Percentiles rank a stretch among this genome's conserved stretches.
phyloP scores from a whole-genome alignment of 306 rosid species.

The Vigna mungo region DNA sequence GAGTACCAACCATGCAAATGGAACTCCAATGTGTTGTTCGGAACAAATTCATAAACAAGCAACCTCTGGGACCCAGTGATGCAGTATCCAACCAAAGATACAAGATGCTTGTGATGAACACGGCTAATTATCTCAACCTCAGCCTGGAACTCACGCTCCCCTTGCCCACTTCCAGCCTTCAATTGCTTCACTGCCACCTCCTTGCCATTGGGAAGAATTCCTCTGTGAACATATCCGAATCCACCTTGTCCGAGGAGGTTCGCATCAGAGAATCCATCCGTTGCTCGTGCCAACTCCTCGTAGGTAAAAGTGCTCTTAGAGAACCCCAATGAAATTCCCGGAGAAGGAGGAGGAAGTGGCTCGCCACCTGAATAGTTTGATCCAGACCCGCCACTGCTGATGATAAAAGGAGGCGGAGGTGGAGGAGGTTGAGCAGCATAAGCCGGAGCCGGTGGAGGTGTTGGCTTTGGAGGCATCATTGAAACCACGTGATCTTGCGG shows the following conservation, averaged over 20 bases:
- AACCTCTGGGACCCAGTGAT: constrained; percentile 77
- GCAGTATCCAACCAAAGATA: constrained; percentile 95
- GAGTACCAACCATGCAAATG: constrained; percentile 78
- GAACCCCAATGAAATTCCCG: constrained; percentile 67
- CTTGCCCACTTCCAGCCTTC: constrained; percentile 97
- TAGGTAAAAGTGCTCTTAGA: constrained; percentile 79
- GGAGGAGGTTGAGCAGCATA: constrained; percentile 55
- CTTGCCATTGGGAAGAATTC: constrained; percentile 90
- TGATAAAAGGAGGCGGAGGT: constrained; percentile 55
- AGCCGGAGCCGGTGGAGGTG: constrained; percentile 62
- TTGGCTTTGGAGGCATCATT: constrained; percentile 63
- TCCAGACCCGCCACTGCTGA: constrained; percentile 90
- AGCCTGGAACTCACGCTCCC: constrained; percentile 96
- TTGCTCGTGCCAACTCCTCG: constrained; percentile 87
- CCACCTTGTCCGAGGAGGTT: constrained; percentile 98
- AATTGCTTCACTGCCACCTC: constrained; percentile 95
- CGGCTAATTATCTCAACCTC: constrained; percentile 98
- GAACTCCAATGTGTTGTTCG: constrained; percentile 87
- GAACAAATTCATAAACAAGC: constrained; percentile 92
- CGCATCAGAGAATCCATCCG: constrained; percentile 95
- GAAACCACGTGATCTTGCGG: constrained; percentile 59
- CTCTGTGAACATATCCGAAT: constrained; percentile 93
- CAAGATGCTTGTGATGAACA: constrained; percentile 96
- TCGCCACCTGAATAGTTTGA: constrained; percentile 89
- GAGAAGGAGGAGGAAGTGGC: constrained; percentile 74